Evolutionary conservation across 2,329 filamentous ascomycete species (phyloP), one percentile per base, ranked within the genome.

Genomic region (Pyricularia sp.): DNA sequence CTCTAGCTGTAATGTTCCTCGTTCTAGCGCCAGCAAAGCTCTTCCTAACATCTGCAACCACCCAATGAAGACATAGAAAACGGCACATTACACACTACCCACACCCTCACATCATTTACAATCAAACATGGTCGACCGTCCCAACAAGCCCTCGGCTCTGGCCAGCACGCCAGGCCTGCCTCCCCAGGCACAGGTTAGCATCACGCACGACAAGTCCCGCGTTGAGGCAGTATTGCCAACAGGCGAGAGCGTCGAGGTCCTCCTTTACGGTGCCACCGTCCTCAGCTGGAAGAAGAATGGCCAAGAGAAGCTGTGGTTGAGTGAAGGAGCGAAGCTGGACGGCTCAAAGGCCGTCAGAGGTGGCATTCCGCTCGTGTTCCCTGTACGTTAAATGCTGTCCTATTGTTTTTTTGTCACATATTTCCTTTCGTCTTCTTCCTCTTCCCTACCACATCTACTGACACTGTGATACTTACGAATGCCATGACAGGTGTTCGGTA

Each of bases 251-350:
- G 87, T 97, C 73, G 89, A 93, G 72, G 85, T 99, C 55, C 84
- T 97, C 70, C 88, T 98, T n/a, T 92, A 92, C 76, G 95, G 95
- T 70, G 95, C 95, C 12, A 98, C 94, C 0, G 91, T 99, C 65
- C 89, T 92, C 70, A 95, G 91, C 79, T 99, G 95, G 95, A 97
- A 95, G 84, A 90, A 91, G 76, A 86, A 88, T 70, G 83, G 86
- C 69, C 81, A 87, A 69, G 94, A 97, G 82, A 93, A 93, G 80
- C 85, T 97, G 68, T 97, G 93, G 86, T 76, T 97, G 73, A 95
- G 92, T 80, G 88, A 93, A 71, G 88, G 85, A 69, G 91, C 94
- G 64, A 88, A 87, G 75, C 83, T 97, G 69, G 94, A 98, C 77
- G 94, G 95, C 68, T 90, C 85, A 73, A 97, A 97, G 83, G 86